Evolutionary conservation across 1,139 yeast species (phyloP).

Genomic region (Eremothecium cymbalariae): DNA sequence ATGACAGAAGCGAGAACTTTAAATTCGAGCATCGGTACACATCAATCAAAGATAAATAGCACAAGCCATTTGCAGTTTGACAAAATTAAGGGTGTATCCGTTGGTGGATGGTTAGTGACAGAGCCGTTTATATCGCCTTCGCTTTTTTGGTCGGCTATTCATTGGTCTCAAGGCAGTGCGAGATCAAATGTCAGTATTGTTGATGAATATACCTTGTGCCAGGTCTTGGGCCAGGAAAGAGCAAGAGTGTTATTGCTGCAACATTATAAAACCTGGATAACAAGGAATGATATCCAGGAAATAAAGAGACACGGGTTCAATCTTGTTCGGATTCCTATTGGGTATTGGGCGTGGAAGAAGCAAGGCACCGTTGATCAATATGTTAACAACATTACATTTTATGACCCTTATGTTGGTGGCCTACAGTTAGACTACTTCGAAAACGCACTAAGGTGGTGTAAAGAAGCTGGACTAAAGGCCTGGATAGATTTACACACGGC

Average conservation of each 20-base stretch:
- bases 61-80: too few relatives aligned
- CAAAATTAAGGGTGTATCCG: conserved; percentile 39
- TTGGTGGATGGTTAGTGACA: conserved; percentile 61
- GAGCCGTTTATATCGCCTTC: conserved; percentile 64
- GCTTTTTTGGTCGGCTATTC: conserved; percentile 31
- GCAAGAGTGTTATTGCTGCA: conserved; percentile 37
- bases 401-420: conserved; percentile 54
- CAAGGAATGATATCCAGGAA: conserved; percentile 44
- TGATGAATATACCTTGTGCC: conserved; percentile 51
- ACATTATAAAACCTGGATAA: conserved; percentile 51
- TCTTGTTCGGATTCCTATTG: conserved; percentile 56
- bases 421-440: conserved; percentile 45
- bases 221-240: conserved; percentile 40
- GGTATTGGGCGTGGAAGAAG: conserved; percentile 57
- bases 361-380: conserved; percentile 25
- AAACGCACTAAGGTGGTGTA: conserved; percentile 49
- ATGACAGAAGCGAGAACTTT: too few relatives aligned
- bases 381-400: conserved; percentile 16
- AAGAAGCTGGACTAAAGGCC: conserved; percentile 41
- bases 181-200: conserved; percentile 37
- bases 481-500: conserved; percentile 62
- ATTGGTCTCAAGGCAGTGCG: conserved; percentile 31
- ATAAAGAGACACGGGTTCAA: conserved; percentile 47
- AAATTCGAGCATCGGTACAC: too few relatives aligned
- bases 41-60: too few relatives aligned